These are phyloP conservation scores for Nicotiana noctiflora DNA, from an alignment of 257 asterid species.

Conservation along the genomic window DNA sequence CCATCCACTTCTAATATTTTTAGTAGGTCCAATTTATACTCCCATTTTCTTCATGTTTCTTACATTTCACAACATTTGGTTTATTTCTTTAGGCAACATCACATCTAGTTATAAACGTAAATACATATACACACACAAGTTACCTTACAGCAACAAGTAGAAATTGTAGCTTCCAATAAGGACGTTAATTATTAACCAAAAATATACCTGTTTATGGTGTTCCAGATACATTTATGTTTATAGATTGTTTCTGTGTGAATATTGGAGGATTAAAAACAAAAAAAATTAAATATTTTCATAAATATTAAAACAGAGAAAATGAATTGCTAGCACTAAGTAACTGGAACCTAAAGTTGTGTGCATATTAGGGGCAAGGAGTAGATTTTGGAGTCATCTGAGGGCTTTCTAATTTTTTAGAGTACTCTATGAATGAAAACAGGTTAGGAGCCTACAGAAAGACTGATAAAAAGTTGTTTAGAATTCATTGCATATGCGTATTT, in stretches of 20 bases:
- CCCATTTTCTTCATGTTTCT: neutral
- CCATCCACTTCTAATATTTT: conserved; percentile 8
- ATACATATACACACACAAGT: neutral
- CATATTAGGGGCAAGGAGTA: neutral
- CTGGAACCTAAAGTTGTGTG: neutral
- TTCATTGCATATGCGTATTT: neutral
- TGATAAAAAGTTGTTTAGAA: neutral
- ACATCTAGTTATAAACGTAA: neutral
- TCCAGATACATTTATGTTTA: neutral
- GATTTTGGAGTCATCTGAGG: neutral
- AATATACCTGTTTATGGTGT: neutral
- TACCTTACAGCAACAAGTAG: neutral
- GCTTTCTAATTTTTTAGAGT: neutral
- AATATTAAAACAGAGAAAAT: neutral
- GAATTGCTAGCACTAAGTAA: neutral
- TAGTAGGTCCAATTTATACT: neutral
- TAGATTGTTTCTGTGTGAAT: neutral
- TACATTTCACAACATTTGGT: neutral
- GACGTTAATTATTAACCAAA: neutral
- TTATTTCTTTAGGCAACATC: neutral
- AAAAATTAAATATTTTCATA: neutral
- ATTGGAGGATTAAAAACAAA: neutral
- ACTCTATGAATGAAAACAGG: neutral
- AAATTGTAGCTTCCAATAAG: neutral
- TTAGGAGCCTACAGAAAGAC: neutral